Evolutionary conservation across 768 basidiomycete genomes (phyloP), one percentile per base, ranked within the genome.

Genomic region (Candolleomyces eurysporus): DNA sequence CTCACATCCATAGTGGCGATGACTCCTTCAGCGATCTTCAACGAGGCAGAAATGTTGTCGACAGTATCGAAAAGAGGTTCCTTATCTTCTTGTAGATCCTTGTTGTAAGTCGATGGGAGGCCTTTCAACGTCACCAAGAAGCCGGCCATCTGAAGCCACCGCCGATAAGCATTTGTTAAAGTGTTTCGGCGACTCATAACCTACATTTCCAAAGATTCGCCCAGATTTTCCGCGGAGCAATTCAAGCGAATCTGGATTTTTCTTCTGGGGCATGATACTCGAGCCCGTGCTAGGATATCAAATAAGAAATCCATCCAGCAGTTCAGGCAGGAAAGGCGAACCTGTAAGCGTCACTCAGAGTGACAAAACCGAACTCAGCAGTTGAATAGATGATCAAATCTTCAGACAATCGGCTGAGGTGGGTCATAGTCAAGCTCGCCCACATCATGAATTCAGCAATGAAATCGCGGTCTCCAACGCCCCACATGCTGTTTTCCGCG

Each of bases 211-310:
- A 75, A 98, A 96, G 21, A 96, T 83, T 30, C 97, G 88, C 5
- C 97, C 97, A 36, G 91, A 85, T 75, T 99, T 99, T 67, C 97
- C 97, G 60, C 97, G 88, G 61, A 99, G 80, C 21, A 99, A 81
- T 74, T 99, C 97, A 58, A 97, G 79, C 10, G 96, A 98, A 73
- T 98, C 97, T 0, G 96, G 93, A 70, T 98, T 98, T 78, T 98
- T 99, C 79, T 99, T 98, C 72, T 98, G 97, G 5, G 97, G 97
- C 97, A 99, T 99, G 72, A 99, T 98, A 66, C 96, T 98, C 45
- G 96, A 98, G 7, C 97, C 97, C 48, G 97, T 99, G 71, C 95
- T 98, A 57, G 6, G 40, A 65, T 11, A 53, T 65, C 22, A 19
- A 13, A 40, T 57, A 57, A 31, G 30, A 48, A 54, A 19, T n/a